These are phyloP conservation scores for Fusarium nurragi DNA, from an alignment of 2,329 filamentous ascomycete genomes.

Conservation along the genomic window DNA sequence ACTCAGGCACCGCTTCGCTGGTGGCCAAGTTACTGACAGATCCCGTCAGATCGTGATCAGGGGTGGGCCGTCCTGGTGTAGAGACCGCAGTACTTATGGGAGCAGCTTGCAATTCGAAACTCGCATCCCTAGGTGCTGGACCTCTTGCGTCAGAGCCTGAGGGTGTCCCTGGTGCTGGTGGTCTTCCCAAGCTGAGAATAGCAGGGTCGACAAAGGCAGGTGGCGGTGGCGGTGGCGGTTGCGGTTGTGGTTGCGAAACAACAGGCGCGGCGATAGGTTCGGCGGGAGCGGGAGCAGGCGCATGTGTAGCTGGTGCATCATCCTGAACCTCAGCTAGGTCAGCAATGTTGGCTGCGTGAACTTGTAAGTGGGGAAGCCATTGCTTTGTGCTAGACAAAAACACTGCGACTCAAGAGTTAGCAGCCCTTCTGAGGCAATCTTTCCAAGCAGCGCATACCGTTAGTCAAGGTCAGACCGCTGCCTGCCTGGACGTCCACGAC, in stretches of 20 bases:
- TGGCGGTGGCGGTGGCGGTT: conserved; percentile 48
- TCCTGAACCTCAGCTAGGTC: conserved; percentile 56
- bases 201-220: conserved; percentile 79
- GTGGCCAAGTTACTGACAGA: conserved; percentile 44
- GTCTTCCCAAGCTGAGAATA: conserved; percentile 74
- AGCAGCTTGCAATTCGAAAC: conserved; percentile 26
- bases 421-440: neutral
- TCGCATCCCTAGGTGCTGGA: conserved; percentile 13
- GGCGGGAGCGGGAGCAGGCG: conserved; percentile 40
- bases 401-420: conserved; percentile 44
- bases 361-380: conserved; percentile 55
- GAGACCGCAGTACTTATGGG: conserved; percentile 19
- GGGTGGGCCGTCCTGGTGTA: conserved; percentile 27
- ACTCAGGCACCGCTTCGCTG: conserved; percentile 24
- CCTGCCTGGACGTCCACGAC: conserved; percentile 75
- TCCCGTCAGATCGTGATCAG: conserved; percentile 41
- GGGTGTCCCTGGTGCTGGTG: conserved; percentile 47
- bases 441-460: conserved; percentile 64
- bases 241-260: conserved; percentile 45
- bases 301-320: conserved; percentile 43
- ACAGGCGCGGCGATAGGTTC: conserved; percentile 42
- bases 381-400: conserved; percentile 55
- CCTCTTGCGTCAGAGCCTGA: conserved; percentile 37
- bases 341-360: conserved; percentile 57
- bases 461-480: conserved; percentile 73